Percentiles rank a stretch among this genome's conserved stretches.
These are phyloP conservation scores for Micractinium conductrix DNA, from an alignment of 139 green algal genomes.

Conservation along the genomic window DNA sequence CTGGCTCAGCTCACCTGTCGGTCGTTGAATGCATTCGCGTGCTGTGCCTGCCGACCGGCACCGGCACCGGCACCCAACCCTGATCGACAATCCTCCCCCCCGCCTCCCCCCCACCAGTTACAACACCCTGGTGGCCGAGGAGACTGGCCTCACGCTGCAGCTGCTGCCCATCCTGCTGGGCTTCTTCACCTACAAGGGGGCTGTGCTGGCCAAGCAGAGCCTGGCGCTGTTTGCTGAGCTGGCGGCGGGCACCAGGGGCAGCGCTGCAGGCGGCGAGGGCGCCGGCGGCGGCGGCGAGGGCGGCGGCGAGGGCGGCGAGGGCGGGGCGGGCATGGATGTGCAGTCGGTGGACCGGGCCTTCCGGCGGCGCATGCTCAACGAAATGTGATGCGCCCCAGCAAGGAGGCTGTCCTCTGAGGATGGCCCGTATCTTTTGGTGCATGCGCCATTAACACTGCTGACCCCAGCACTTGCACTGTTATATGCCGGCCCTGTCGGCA, in stretches of 20 bases:
- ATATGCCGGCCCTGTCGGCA: too few relatives aligned
- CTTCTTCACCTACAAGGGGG: constrained; percentile 98
- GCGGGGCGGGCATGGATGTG: background rate
- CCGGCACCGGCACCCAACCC: background rate
- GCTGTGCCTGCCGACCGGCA: too few relatives aligned
- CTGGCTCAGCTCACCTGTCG: too few relatives aligned
- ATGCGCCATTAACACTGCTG: too few relatives aligned
- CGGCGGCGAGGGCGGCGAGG: background rate
- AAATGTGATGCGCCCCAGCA: background rate
- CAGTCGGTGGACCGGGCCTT: constrained; percentile 41
- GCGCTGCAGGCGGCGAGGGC: background rate
- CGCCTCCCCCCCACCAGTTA: constrained; percentile 48
- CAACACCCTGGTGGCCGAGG: constrained; percentile 68
- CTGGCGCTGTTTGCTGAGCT: constrained; percentile 50
- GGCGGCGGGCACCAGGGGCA: background rate
- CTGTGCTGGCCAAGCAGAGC: constrained; percentile 62
- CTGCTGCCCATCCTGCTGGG: constrained; percentile 92
- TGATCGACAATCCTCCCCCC: background rate
- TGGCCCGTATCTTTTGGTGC: too few relatives aligned
- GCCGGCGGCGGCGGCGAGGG: background rate
- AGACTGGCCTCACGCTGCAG: constrained; percentile 77
- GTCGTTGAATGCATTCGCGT: background rate
- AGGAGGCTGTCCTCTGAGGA: too few relatives aligned
- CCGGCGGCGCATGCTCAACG: constrained; percentile 33
- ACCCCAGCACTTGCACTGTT: too few relatives aligned